Conservation (phyloP, 2,329 filamentous ascomycete genomes). For the Talaromyces pinophilus region DNA sequence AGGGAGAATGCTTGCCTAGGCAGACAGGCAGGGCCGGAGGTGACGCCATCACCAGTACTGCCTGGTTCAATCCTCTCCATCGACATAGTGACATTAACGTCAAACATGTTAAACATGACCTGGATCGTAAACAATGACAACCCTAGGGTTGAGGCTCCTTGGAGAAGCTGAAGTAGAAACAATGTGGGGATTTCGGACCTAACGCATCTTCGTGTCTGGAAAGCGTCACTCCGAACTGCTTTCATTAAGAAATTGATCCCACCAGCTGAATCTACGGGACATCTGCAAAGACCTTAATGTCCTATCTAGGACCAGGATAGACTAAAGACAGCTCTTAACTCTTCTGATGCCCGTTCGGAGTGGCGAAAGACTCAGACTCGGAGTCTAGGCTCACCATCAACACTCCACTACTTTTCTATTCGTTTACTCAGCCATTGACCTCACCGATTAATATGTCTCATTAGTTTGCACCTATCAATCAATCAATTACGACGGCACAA, state of each 20-base stretch:
- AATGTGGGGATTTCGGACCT: neutral
- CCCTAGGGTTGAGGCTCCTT: neutral
- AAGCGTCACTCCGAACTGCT: neutral
- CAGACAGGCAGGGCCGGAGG: too few species aligned
- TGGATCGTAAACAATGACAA: neutral
- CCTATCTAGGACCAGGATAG: neutral
- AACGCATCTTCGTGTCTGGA: neutral
- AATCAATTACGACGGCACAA: neutral
- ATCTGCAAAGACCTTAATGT: neutral
- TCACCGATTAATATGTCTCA: neutral
- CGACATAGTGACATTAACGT: neutral
- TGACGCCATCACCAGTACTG: too few species aligned
- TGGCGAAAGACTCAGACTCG: neutral
- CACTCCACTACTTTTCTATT: neutral
- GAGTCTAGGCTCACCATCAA: neutral
- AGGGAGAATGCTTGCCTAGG: too few species aligned
- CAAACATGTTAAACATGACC: neutral
- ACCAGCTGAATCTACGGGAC: neutral
- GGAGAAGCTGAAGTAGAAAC: neutral
- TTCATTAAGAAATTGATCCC: neutral
- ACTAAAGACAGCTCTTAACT: neutral
- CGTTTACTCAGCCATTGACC: neutral
- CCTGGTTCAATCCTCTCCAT: too few species aligned
- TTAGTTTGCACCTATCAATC: neutral
- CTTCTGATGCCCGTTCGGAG: neutral